A percentile compares a stretch with the other conserved stretches of the same genome.
Conservation (phyloP, 805 yeast species). For the Metschnikowia kofuensis region DNA sequence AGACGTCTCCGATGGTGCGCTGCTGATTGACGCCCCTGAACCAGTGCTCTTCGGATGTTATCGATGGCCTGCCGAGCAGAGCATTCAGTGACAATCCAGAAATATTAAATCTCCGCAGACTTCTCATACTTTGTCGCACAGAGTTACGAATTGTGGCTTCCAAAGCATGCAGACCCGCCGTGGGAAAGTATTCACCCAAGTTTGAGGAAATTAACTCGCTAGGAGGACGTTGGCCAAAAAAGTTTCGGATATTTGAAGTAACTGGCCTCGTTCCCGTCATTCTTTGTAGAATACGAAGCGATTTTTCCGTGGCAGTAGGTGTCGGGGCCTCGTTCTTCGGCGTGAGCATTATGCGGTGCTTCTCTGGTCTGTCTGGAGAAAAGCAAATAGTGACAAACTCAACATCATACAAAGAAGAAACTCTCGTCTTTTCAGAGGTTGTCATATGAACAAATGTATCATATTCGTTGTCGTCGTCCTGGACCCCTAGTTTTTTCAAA, state of each 20-base stretch:
- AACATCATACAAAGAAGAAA: slow-evolving; percentile 62
- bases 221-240: slow-evolving; percentile 91
- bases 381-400: slow-evolving; percentile 82
- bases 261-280: slow-evolving; percentile 16
- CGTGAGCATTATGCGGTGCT: slow-evolving; percentile 67
- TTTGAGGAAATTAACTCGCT: slow-evolving; percentile 88
- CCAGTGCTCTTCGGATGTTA: slow-evolving; percentile 13
- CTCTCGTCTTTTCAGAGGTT: slow-evolving; percentile 11
- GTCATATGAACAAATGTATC: slow-evolving; percentile 57
- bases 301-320: slow-evolving; percentile 53
- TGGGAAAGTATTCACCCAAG: slow-evolving; percentile 88
- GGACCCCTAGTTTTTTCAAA: slow-evolving; percentile 53
- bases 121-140: slow-evolving; percentile 69
- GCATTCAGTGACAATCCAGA: slow-evolving; percentile 11
- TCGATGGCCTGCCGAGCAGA: slow-evolving; percentile 21
- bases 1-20: slow-evolving; percentile 63
- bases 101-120: slow-evolving; percentile 41
- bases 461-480: slow-evolving; percentile 45
- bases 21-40: slow-evolving; percentile 9
- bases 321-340: slow-evolving; percentile 63
- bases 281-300: slow-evolving; percentile 41
- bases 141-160: slow-evolving; percentile 82
- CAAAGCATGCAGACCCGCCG: slow-evolving; percentile 65
- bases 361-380: slow-evolving; percentile 67
- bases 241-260: slow-evolving; percentile 36